These are phyloP conservation scores for Prunus armeniaca DNA, from an alignment of 306 rosid genomes.

Conservation along the genomic window DNA sequence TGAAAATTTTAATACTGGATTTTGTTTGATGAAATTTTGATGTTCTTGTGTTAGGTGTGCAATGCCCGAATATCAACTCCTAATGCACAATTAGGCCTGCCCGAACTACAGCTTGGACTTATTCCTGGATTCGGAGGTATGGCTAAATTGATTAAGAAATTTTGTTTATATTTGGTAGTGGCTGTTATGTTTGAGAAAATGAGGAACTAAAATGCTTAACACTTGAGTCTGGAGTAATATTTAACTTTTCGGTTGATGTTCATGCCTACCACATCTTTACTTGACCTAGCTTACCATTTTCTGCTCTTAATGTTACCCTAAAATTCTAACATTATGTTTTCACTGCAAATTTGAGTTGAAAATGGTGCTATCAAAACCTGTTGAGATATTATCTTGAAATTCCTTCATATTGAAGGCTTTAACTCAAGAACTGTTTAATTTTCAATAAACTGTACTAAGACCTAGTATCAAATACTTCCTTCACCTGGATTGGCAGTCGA, in stretches of 20 bases:
- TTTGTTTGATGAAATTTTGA: neutral
- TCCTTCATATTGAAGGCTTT: neutral
- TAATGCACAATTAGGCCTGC: slow-evolving; percentile 87
- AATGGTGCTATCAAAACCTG: neutral
- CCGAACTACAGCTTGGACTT: slow-evolving; percentile 96
- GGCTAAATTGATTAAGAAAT: neutral
- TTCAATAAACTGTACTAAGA: neutral
- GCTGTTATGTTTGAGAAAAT: neutral
- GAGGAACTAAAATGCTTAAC: no score
- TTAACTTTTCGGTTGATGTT: no score
- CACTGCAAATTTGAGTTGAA: no score
- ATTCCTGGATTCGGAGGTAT: slow-evolving; percentile 99
- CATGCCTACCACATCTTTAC: no score
- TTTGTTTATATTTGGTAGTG: neutral
- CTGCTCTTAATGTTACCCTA: no score
- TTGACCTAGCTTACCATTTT: no score
- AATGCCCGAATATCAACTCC: slow-evolving; percentile 86
- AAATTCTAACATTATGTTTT: neutral
- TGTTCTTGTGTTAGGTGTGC: slow-evolving; percentile 57
- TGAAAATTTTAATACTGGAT: neutral
- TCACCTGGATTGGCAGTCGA: neutral
- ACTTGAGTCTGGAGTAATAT: no score
- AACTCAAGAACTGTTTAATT: neutral
- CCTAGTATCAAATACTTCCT: neutral
- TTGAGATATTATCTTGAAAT: neutral